A percentile compares a stretch with the other conserved stretches of the same genome.
These are phyloP conservation scores for Hura crepitans DNA, from an alignment of 441 rosid species.

Conservation along the genomic window DNA sequence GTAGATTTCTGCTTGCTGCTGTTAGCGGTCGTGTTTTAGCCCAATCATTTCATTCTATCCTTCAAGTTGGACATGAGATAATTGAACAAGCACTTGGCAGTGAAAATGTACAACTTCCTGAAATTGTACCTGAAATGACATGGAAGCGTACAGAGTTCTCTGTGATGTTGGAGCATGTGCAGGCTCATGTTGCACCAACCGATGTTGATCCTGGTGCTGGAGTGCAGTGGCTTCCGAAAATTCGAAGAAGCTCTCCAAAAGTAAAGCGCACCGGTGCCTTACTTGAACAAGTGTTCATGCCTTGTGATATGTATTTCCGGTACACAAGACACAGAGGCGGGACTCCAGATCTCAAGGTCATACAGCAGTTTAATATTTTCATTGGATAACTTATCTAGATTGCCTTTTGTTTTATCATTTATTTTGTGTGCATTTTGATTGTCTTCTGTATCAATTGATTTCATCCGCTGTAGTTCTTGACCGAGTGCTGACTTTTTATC, in stretches of 20 bases:
- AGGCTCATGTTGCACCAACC: slow-evolving; percentile 99
- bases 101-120: slow-evolving; percentile 54
- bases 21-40: slow-evolving; percentile 95
- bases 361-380: slow-evolving; percentile 31
- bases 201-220: slow-evolving; percentile 99
- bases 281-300: slow-evolving; percentile 96
- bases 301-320: slow-evolving; percentile 93
- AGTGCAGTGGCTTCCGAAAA: slow-evolving; percentile 96
- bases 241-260: slow-evolving; percentile 74
- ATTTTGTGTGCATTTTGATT: neutral
- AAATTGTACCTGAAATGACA: slow-evolving; percentile 78
- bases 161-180: slow-evolving; percentile 96
- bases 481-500: slow-evolving; percentile 13
- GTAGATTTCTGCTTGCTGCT: slow-evolving; percentile 96
- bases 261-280: slow-evolving; percentile 97
- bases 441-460: neutral
- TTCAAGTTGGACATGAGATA: slow-evolving; percentile 73
- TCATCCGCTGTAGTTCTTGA: slow-evolving; percentile 5
- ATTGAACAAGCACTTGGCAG: slow-evolving; percentile 70
- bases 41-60: slow-evolving; percentile 81
- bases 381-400: slow-evolving; percentile 11
- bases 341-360: slow-evolving; percentile 92
- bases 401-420: neutral
- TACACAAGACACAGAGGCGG: slow-evolving; percentile 96
- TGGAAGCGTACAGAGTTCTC: slow-evolving; percentile 91